Base-by-base conservation (phyloP, 257 asterid species). In the Capsicum pubescens region DNA sequence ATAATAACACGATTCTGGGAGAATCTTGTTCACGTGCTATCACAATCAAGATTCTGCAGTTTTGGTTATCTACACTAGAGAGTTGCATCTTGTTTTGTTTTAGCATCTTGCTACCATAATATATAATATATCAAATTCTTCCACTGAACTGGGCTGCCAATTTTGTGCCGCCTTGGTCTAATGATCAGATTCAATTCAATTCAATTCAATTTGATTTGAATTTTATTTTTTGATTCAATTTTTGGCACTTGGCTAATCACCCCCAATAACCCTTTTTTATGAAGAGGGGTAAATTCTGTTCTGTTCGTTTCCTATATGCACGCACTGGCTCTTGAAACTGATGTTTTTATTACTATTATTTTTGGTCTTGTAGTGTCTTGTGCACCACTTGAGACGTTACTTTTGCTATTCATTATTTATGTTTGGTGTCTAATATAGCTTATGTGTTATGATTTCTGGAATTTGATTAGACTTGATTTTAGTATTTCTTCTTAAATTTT, bases 101-200 rank as follows among this genome's bases (percentile, higher is more conserved):
- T 54, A 76, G 81, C 81, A 26, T 26, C 15, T 76, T 39, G 81
- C 63, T 76, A 76, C 81, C 64, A 14, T 76, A 13, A 76, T 54
- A 13, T 15, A 54, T 48, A 76, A 14, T 8, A 26, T 76, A 76
- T 8, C 81, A 52, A 76, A 26, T 14, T 21, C 52, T 54, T 13
- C 19, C 32, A 16, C 26, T 68, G 50, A 36, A 52, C 32, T 39
- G 44, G 44, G 14, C 8, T 3, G 7, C 61, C 61, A 52, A 52
- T 8, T 76, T 26, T 76, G 26, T 14, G 54, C 63, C 16, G 32
- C 35, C 44, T 13, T 15, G 26, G 9, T 54, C 61, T 26, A 26
- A 26, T 50, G 21, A 50, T 74, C 46, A 50, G 39, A 74, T 76
- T 13, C 50, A 26, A 32, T 77, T 77, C 15, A 26, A 32, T 77